Base-by-base conservation (phyloP, 2,329 filamentous ascomycete species). In the Xylaria sp. region DNA sequence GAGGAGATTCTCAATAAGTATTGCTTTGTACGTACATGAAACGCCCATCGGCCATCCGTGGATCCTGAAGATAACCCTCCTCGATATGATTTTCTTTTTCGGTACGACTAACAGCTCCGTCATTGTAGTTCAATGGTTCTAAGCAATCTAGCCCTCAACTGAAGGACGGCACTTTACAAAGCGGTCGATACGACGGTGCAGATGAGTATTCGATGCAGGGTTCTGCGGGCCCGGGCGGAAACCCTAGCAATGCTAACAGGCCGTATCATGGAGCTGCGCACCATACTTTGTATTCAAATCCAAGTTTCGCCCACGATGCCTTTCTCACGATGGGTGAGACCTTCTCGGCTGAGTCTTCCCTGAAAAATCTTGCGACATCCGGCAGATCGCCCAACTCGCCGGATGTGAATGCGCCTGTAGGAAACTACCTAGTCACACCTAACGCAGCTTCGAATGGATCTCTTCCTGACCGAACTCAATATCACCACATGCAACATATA, bases 1-100 rank as follows among this genome's bases (percentile, higher is more conserved):
- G 93, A 97, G 82, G 96, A 99, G 82, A 88, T 99, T 72, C 92
- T 99, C 81, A 94, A 97, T 85, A 97, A 97, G 85, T 99, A 97
- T 86, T 99, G 96, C 87, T 99, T 98, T 89, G 95, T 97, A 95
- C 90, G 95, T 97, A 87, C 87, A 78, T 81, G 81, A 56, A 41
- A 64, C 60, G 57, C 70, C 52, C 48, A 34, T 41, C 63, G 69
- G 68, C 66, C 59, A 64, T 58, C 65, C 65, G 30, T 60, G 70
- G 72, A 75, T 66, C 36, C 55, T 63, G 50, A 66, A 61, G 36
- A 64, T 66, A 39, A 34, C 32, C 32, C 32, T 48, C 63, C 46
- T 59, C 28, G 58, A 50, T 60, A 64, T 72, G 25, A 57, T 25
- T 30, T 30, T 60, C 10, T 58, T 59, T 12, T 62, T 34, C 66